Evolutionary conservation across 768 basidiomycete species (phyloP), one percentile per base, ranked within the genome.

Genomic region (Leucocoprinus sp.): DNA sequence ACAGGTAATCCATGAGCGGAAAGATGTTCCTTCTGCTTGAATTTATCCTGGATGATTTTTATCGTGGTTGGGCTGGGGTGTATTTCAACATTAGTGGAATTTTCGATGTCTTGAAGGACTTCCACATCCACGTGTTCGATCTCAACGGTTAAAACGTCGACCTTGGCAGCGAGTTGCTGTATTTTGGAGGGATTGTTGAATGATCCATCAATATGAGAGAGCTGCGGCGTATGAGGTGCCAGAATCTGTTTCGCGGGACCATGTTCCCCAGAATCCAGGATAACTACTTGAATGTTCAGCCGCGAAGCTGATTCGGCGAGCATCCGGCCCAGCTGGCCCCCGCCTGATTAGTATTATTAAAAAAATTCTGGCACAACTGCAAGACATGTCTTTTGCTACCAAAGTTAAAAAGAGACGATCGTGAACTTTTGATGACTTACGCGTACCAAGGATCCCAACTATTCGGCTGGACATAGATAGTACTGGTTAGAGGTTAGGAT

Each of bases 291-390:
- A 55, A 96, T 72, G 57, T 92, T 88, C 40, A 98, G 75, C 24
- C 91, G 73, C 2, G 93, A 83, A 2, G 95, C 93, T 0, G 93
- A 82, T 24, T 83, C 82, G 3, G 84, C 88, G 11, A 99, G 76
- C 96, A 99, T 99, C 18, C 95, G 90, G 19, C 95, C 95, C 19
- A 99, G 79, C 65, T 98, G 95, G 51, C 95, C 93, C 28, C 96
- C 96, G 51, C 95, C 95, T 93, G 52, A 40, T 29, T 36, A 59
- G 59, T 55, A 50, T 50, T 44, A 34, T 48, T 51, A 18, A 31
- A 11, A 37, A 41, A 42, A 35, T 39, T 45, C 33, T 22, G 47
- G 34, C 41, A 37, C 23, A 36, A 26, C 38, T 29, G 44, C 37
- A 40, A 52, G 34, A 50, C 18, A 43, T 46, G 47, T 46, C 47